A percentile compares a stretch with the other conserved stretches of the same genome.
Evolutionary conservation across 148 eudicot genomes (phyloP).

Genomic region (Cornus controversa): DNA sequence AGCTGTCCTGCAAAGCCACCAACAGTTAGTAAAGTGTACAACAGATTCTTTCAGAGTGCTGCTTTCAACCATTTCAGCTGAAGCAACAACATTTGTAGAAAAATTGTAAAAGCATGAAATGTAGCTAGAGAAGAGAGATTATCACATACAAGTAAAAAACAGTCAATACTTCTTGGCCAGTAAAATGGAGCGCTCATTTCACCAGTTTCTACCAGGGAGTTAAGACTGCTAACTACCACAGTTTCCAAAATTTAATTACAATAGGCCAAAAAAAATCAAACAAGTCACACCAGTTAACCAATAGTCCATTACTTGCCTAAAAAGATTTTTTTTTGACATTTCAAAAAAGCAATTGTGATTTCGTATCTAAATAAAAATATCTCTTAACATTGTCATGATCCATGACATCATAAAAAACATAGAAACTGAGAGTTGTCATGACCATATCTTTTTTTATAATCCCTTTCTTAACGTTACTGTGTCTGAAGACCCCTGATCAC

Average conservation of each 20-base stretch:
- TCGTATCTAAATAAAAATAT: neutral
- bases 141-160: too few relatives aligned
- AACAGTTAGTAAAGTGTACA: neutral
- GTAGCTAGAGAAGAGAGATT: too few relatives aligned
- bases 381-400: neutral
- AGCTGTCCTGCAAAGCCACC: conserved; percentile 37
- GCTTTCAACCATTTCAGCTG: neutral
- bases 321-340: neutral
- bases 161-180: neutral
- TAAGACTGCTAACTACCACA: neutral
- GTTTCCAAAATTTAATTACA: too few relatives aligned
- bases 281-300: neutral
- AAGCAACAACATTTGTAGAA: neutral
- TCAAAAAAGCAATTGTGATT: too few relatives aligned
- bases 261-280: neutral
- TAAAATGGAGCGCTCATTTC: neutral
- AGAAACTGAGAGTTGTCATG: neutral
- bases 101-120: neutral
- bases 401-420: neutral
- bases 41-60: neutral
- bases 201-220: neutral
- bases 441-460: neutral
- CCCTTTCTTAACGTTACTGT: neutral
- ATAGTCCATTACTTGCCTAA: neutral
- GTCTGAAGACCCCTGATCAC: neutral